A percentile compares a stretch with the other conserved stretches of the same genome.
Conservation (phyloP, 208 protist species). For the Balamuthia mandrillaris region DNA sequence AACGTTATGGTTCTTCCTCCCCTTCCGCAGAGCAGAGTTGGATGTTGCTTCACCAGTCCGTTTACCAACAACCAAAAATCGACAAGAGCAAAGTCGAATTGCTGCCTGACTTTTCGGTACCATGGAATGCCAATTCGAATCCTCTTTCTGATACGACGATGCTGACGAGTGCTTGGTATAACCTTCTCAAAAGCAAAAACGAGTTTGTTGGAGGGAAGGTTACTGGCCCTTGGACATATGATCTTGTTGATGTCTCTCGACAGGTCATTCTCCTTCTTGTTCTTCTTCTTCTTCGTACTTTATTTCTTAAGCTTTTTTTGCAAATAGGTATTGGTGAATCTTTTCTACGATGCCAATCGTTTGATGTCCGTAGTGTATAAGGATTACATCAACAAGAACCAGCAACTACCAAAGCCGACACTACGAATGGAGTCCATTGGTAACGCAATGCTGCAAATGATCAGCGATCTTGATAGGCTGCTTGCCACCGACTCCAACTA, state of each 20-base stretch:
- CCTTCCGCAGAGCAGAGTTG: neutral
- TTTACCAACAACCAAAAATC: too few relatives aligned
- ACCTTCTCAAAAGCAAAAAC: too few relatives aligned
- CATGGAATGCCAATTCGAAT: too few relatives aligned
- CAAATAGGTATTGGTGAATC: constrained; percentile 9
- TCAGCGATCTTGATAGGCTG: constrained; percentile 52
- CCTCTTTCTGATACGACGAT: too few relatives aligned
- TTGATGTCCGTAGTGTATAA: neutral
- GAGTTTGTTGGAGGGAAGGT: too few relatives aligned
- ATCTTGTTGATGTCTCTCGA: constrained; percentile 53
- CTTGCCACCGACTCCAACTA: constrained; percentile 55
- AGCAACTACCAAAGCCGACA: neutral
- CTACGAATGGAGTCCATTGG: too few relatives aligned
- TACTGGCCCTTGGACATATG: neutral
- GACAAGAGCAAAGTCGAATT: too few relatives aligned
- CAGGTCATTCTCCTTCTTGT: constrained; percentile 43
- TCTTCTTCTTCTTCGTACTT: neutral
- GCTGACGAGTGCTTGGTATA: too few relatives aligned
- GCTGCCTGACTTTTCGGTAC: too few relatives aligned
- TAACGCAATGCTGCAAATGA: neutral
- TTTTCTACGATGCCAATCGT: neutral
- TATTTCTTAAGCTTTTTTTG: neutral
- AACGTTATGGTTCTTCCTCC: constrained; percentile 43
- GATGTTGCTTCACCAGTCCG: neutral
- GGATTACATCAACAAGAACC: neutral